A percentile compares a stretch with the other conserved stretches of the same genome.
Evolutionary conservation across 148 eudicot genomes (phyloP).

Genomic region (Agrostemma githago): DNA sequence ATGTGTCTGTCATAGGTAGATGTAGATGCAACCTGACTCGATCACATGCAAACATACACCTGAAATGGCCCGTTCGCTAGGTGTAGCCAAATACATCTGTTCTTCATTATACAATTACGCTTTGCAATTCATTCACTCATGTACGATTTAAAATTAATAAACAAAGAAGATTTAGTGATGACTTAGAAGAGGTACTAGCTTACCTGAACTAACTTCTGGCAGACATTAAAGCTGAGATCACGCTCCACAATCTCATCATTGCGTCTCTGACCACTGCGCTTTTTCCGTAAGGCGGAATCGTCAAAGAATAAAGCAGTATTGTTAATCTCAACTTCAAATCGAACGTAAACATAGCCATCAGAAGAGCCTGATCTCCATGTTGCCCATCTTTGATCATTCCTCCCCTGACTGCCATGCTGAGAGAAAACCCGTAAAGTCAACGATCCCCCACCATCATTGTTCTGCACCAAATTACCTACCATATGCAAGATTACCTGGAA

Average conservation of each 20-base stretch:
- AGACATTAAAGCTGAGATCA: constrained; percentile 65
- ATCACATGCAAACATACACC: no score
- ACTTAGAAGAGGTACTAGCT: constrained; percentile 1
- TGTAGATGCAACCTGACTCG: no score
- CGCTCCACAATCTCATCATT: constrained; percentile 41
- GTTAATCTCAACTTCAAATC: constrained; percentile 58
- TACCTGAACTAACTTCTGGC: constrained; percentile 85
- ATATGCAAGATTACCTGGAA: constrained; percentile 85
- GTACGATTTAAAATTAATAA: neutral
- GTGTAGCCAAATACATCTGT: neutral
- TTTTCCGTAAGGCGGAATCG: constrained; percentile 17
- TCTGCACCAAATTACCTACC: constrained; percentile 67
- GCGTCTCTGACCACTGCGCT: constrained; percentile 30
- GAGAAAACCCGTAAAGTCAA: constrained; percentile 42
- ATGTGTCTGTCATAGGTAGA: neutral
- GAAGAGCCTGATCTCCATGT: constrained; percentile 53
- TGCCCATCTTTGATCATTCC: constrained; percentile 55
- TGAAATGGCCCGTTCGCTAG: neutral
- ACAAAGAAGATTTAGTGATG: neutral
- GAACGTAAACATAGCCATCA: constrained; percentile 52
- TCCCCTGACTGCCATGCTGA: constrained; percentile 47
- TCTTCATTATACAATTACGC: neutral
- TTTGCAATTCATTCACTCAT: neutral
- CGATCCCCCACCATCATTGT: constrained; percentile 43
- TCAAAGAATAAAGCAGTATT: constrained; percentile 18